A percentile compares a stretch with the other conserved stretches of the same genome.
phyloP scores from a whole-genome alignment of 768 basidiomycete species.

The Tulasnella sp. region DNA sequence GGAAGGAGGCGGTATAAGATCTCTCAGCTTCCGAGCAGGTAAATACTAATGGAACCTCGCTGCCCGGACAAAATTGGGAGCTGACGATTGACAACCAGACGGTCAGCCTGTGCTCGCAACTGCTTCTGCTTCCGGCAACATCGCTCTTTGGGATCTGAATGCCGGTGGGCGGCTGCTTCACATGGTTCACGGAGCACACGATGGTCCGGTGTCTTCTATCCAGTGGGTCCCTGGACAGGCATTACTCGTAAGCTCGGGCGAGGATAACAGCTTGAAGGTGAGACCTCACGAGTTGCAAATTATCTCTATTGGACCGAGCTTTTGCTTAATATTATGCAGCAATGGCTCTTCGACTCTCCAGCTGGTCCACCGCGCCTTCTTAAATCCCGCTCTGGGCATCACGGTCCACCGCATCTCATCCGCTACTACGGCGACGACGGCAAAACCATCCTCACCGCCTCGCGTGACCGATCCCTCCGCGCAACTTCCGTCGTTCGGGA shows the following conservation, averaged over 20 bases:
- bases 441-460: conserved; percentile 83
- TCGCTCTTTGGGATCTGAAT: conserved; percentile 90
- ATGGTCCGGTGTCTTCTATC: conserved; percentile 65
- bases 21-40: conserved; percentile 83
- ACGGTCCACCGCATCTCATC: conserved; percentile 80
- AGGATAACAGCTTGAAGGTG: conserved; percentile 94
- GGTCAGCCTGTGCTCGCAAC: conserved; percentile 82
- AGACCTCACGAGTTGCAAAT: not conserved
- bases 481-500: conserved; percentile 91
- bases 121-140: conserved; percentile 73
- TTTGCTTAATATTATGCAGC: conserved; percentile 35
- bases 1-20: conserved; percentile 70
- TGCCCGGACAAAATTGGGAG: not conserved
- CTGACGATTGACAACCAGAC: conserved; percentile 35
- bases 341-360: conserved; percentile 96
- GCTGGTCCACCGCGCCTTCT: conserved; percentile 74
- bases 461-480: conserved; percentile 76
- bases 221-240: conserved; percentile 95
- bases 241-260: conserved; percentile 76
- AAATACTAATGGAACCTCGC: conserved; percentile 19
- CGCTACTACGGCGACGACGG: conserved; percentile 97
- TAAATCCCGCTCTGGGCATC: conserved; percentile 89
- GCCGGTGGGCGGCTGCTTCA: conserved; percentile 72
- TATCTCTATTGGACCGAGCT: not conserved
- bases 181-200: conserved; percentile 79